Evolutionary conservation across 768 basidiomycete genomes (phyloP).

Genomic region (Cubamyces sp.): DNA sequence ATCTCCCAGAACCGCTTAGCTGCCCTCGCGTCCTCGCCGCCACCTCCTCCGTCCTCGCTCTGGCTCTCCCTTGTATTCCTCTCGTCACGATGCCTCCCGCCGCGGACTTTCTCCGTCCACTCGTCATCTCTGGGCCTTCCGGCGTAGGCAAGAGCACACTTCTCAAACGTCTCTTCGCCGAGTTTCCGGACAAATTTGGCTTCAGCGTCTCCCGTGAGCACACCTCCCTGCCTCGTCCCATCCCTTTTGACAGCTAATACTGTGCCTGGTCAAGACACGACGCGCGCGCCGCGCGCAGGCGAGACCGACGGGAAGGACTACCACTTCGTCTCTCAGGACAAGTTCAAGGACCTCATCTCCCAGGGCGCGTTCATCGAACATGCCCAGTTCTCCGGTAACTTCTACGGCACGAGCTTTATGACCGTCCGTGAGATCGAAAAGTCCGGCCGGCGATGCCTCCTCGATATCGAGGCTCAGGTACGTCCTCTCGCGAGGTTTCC

Average conservation of each 20-base stretch:
- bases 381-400: constrained; percentile 90
- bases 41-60: constrained; percentile 12
- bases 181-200: constrained; percentile 83
- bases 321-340: constrained; percentile 76
- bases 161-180: constrained; percentile 76
- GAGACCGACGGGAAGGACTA: constrained; percentile 86
- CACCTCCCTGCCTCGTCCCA: constrained; percentile 16
- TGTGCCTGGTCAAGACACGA: constrained; percentile 68
- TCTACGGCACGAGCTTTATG: constrained; percentile 88
- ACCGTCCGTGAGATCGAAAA: constrained; percentile 71
- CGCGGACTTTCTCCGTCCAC: constrained; percentile 64
- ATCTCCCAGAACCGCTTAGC: constrained; percentile 3
- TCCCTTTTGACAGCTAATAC: not conserved
- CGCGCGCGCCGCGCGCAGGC: constrained; percentile 79
- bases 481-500: constrained; percentile 28
- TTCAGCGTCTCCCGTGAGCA: constrained; percentile 88
- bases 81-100: constrained; percentile 33
- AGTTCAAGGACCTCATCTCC: constrained; percentile 70
- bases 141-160: constrained; percentile 96
- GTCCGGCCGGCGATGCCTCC: constrained; percentile 80
- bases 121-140: constrained; percentile 89
- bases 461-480: constrained; percentile 97
- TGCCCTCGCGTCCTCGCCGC: constrained; percentile 5
- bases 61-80: constrained; percentile 20
- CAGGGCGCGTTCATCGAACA: constrained; percentile 89